Evolutionary conservation across 169 alveolate genomes (phyloP), one percentile per base, ranked within the genome.

Genomic region (Babesia bovis): DNA sequence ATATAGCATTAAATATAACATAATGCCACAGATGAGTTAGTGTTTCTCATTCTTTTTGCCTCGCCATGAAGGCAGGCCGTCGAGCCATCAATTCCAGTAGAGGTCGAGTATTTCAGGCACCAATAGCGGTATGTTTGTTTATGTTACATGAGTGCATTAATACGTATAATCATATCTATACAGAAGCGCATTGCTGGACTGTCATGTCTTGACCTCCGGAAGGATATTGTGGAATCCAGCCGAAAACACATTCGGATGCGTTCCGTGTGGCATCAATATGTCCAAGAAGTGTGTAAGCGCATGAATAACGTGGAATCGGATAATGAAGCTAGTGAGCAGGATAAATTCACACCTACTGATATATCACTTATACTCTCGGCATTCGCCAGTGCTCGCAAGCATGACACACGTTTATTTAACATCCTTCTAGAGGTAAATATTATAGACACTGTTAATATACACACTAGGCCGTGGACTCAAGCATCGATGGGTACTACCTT

Each of bases 151-250:
- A 28, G 4, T 17, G 57, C 26, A 55, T 71, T 3, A 13, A 0
- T 5, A 42, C 13, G 50, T 7, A 2, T 55, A 7, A 25, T 28
- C 44, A 19, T 32, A 47, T 35, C 3, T 10, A 32, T 21, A 19
- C 61, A 81, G 88, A 81, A 81, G 71, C 83, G 88, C 10, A 71
- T 81, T n/a, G 45, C 79, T n/a, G 44, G 44, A 21, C 66, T 81
- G 12, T 55, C 77, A 0, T 81, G 84, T 63, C 75, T 70, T 26
- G 84, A 69, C 23, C 58, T 81, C 49, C 65, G 88, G 32, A 81
- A 81, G 74, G 85, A 81, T 60, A 81, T 81, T 23, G 84, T 70
- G 49, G 81, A 71, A 26, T 71, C 85, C 4, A 61, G 81, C 42
- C 47, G 88, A 28, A 44, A 38, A 42, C 70, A 81, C 44, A 38